Percentiles rank a stretch among this genome's conserved stretches.
These are phyloP conservation scores for Lactifluus subvellereus DNA, from an alignment of 768 basidiomycete genomes.

Conservation along the genomic window DNA sequence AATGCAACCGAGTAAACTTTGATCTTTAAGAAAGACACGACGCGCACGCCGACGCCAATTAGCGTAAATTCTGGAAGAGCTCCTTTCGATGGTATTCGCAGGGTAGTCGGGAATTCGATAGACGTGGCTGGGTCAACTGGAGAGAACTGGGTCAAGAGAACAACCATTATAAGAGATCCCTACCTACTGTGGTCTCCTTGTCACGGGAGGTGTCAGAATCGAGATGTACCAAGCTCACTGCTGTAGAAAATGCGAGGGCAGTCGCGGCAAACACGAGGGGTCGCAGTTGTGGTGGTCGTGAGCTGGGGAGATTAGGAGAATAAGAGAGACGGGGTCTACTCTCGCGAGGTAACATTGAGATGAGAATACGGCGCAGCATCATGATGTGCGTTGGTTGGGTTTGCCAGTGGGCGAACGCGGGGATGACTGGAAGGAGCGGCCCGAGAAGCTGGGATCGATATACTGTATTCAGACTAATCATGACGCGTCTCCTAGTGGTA, in stretches of 20 bases:
- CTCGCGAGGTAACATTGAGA: constrained; percentile 7
- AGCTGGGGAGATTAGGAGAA: background rate
- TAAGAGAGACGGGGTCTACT: background rate
- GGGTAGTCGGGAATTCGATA: constrained; percentile 62
- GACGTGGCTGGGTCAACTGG: constrained; percentile 70
- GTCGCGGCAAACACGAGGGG: constrained; percentile 11
- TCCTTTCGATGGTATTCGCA: constrained; percentile 58
- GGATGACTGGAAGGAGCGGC: background rate
- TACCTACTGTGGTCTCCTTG: constrained; percentile 21
- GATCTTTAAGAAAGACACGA: constrained; percentile 82
- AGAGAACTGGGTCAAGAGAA: background rate
- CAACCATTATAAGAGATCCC: background rate
- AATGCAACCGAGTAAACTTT: constrained; percentile 89
- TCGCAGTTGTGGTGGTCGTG: background rate
- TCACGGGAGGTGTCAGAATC: constrained; percentile 35
- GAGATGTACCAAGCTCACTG: constrained; percentile 37
- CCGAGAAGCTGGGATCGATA: background rate
- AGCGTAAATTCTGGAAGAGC: constrained; percentile 60
- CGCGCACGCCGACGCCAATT: constrained; percentile 80
- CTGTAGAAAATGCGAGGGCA: constrained; percentile 32
- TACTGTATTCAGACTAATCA: background rate
- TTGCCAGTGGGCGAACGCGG: background rate
- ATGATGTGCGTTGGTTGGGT: background rate
- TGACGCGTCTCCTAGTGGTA: constrained; percentile 12
- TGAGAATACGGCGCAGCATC: constrained; percentile 6